phyloP scores from a whole-genome alignment of 2,329 filamentous ascomycete species.

The Rachicladosporium sp. region DNA sequence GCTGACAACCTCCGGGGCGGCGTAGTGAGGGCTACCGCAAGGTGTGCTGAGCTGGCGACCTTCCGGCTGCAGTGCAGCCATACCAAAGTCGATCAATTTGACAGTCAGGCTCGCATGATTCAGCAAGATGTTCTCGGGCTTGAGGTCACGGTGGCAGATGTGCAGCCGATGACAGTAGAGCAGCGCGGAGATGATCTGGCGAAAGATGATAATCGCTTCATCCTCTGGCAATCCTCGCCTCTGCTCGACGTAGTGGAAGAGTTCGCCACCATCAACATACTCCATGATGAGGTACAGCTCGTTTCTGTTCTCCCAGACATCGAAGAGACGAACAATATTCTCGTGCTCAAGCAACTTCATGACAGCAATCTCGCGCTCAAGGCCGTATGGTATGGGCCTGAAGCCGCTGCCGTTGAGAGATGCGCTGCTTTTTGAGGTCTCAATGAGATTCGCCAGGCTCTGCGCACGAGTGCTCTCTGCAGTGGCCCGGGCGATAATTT shows the following conservation, averaged over 20 bases:
- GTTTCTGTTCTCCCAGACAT: conserved; percentile 94
- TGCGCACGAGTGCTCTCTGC: conserved; percentile 72
- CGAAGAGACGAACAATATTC: conserved; percentile 86
- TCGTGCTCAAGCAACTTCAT: conserved; percentile 93
- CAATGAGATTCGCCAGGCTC: conserved; percentile 72
- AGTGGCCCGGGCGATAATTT: conserved; percentile 76
- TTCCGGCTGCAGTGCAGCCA: conserved; percentile 82
- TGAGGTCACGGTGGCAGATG: conserved; percentile 91
- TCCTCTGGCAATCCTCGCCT: conserved; percentile 65
- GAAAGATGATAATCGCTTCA: conserved; percentile 72
- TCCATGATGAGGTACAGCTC: conserved; percentile 97
- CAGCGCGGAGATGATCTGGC: conserved; percentile 84
- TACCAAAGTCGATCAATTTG: conserved; percentile 95
- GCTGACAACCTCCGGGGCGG: conserved; percentile 79
- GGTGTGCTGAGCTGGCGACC: conserved; percentile 73
- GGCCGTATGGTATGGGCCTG: conserved; percentile 53
- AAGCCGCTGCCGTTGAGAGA: conserved; percentile 13
- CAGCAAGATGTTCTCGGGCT: conserved; percentile 92
- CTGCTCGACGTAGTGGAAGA: conserved; percentile 74
- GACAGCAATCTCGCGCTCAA: conserved; percentile 91
- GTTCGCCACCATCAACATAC: conserved; percentile 71
- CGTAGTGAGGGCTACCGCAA: conserved; percentile 94
- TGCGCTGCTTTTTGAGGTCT: conserved; percentile 44
- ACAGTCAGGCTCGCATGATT: conserved; percentile 58
- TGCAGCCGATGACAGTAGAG: conserved; percentile 89